Evolutionary conservation across 129 eudicot species (phyloP), one percentile per base, ranked within the genome.

Genomic region (Flaveria robusta): DNA sequence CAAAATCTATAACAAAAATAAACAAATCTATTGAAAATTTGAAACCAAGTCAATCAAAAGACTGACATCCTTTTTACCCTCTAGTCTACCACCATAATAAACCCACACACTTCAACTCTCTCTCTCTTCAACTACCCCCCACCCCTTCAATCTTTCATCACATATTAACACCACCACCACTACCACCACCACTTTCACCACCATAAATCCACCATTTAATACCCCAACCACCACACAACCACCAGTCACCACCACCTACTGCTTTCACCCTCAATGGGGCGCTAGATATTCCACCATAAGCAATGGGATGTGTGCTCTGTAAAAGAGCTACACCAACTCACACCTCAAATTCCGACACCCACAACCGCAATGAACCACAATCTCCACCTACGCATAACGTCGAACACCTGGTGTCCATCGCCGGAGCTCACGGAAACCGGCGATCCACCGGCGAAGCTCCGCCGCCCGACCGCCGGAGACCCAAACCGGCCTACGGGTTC

Each of bases 221-320:
- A 49, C 81, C n/a, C 46, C n/a, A n/a, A 23, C 78, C 64, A 39
- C 83, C 66, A 4, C 18, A 72, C 74, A 71, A 41, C 83, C 58
- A 56, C 42, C 59, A 12, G 31, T 34, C 49, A 42, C 19, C 13
- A n/a, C 59, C 68, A 65, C 5, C 68, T n/a, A 73, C 42, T 19
- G 27, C 24, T 46, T 78, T 49, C 15, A 50, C 39, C 9, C 22
- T 31, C 16, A 55, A 72, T 72, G 74, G 68, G 18, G 43, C 18
- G 6, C 56, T 66, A 65, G n/a, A n/a, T n/a, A n/a, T 64, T 72
- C 65, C 77, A 78, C n/a, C 60, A 9, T 45, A 39, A 66, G 42
- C 58, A 45, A 79, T n/a, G 83, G 83, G 83, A 41, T 89, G 95
- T 77, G 91, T n/a, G 59, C 85, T 89, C 62, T 78, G 79, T 7